These are phyloP conservation scores for Xerocomus potaroensis DNA, from an alignment of 768 basidiomycete genomes.

Conservation along the genomic window DNA sequence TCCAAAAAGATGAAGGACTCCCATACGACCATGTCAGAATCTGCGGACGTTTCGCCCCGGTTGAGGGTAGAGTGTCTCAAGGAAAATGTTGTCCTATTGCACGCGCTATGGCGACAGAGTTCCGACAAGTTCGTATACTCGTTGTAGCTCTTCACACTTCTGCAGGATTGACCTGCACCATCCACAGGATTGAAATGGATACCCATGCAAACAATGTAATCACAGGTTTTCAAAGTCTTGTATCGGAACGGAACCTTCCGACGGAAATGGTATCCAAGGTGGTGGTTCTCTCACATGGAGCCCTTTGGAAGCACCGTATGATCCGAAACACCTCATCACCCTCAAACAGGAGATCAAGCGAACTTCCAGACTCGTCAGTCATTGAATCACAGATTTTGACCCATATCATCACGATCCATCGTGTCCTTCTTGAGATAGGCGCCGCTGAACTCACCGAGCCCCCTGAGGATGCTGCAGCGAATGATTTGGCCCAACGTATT, in stretches of 20 bases:
- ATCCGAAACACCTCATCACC: slow-evolving; percentile 45
- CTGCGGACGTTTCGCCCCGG: slow-evolving; percentile 40
- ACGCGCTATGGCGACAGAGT: slow-evolving; percentile 63
- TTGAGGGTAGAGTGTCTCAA: slow-evolving; percentile 62
- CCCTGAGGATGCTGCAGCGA: slow-evolving; percentile 48
- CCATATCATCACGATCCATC: slow-evolving; percentile 65
- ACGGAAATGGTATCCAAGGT: slow-evolving; percentile 73
- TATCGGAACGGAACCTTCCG: slow-evolving; percentile 66
- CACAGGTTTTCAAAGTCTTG: slow-evolving; percentile 54
- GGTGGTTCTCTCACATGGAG: slow-evolving; percentile 70
- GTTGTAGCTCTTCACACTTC: not conserved
- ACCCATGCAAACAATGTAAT: slow-evolving; percentile 46
- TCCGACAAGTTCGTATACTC: slow-evolving; percentile 50
- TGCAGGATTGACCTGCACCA: slow-evolving; percentile 3
- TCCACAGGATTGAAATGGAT: slow-evolving; percentile 37
- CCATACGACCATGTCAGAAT: slow-evolving; percentile 29
- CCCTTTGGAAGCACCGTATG: slow-evolving; percentile 82
- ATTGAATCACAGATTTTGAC: slow-evolving; percentile 63
- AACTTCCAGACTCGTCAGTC: slow-evolving; percentile 26
- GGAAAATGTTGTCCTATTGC: slow-evolving; percentile 68
- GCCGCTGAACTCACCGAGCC: slow-evolving; percentile 54
- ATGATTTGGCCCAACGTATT: slow-evolving; percentile 75
- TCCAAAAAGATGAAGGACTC: slow-evolving; percentile 40
- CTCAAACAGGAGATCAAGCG: slow-evolving; percentile 23
- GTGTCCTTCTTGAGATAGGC: slow-evolving; percentile 62